Conservation (phyloP, 495 filamentous ascomycete species). For the Astrothelium subdiscretum region DNA sequence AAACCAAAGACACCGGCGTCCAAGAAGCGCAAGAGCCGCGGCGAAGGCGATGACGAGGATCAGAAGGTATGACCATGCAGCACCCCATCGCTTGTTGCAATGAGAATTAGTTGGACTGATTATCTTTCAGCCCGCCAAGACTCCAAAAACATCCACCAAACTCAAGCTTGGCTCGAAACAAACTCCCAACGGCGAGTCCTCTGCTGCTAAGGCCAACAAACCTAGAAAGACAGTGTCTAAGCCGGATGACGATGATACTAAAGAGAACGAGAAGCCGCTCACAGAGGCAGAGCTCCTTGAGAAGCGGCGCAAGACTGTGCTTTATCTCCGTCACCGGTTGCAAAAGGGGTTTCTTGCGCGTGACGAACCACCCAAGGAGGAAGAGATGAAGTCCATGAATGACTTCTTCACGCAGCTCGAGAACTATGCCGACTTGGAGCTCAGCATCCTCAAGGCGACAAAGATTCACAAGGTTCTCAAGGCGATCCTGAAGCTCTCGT, state of each 20-base stretch:
- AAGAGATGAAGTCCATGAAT: constrained; percentile 76
- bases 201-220: constrained; percentile 33
- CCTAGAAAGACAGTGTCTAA: constrained; percentile 39
- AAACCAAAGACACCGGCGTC: constrained; percentile 37
- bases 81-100: background rate
- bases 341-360: constrained; percentile 82
- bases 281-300: constrained; percentile 48
- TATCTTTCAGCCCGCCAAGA: constrained; percentile 37
- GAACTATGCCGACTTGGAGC: constrained; percentile 64
- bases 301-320: constrained; percentile 55
- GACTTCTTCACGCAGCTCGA: constrained; percentile 72
- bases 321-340: constrained; percentile 79
- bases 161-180: constrained; percentile 50
- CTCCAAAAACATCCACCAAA: constrained; percentile 46
- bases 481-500: constrained; percentile 69
- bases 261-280: constrained; percentile 41
- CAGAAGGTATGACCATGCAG: constrained; percentile 44
- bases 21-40: constrained; percentile 61
- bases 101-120: constrained; percentile 5
- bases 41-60: constrained; percentile 51
- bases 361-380: constrained; percentile 67
- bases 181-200: constrained; percentile 31
- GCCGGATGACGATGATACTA: constrained; percentile 37
- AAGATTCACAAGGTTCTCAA: constrained; percentile 95
- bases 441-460: constrained; percentile 67